phyloP scores from a whole-genome alignment of 441 rosid species.

The Geranium incanum region DNA sequence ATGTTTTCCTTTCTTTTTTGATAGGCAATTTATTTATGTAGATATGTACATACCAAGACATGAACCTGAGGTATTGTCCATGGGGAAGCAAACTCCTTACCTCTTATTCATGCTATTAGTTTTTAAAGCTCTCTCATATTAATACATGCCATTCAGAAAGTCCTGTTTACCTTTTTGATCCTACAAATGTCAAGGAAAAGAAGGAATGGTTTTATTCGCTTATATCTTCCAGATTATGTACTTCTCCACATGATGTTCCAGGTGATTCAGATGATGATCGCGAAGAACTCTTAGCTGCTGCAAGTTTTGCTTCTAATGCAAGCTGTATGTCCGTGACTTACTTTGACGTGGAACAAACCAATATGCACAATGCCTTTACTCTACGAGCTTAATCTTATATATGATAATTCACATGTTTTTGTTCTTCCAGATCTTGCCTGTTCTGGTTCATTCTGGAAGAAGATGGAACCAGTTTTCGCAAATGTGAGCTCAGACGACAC shows the following conservation, averaged over 20 bases:
- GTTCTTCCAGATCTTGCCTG: conserved; percentile 54
- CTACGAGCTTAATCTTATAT: neutral
- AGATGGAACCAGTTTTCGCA: conserved; percentile 65
- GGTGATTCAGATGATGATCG: conserved; percentile 87
- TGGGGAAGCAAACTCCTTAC: neutral
- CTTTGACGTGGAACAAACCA: neutral
- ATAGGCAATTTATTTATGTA: neutral
- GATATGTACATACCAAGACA: neutral
- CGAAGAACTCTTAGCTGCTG: conserved; percentile 78
- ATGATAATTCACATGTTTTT: conserved; percentile 20
- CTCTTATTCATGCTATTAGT: neutral
- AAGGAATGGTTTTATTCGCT: neutral
- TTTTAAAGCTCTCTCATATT: neutral
- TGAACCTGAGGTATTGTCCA: neutral
- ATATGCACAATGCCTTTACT: conserved; percentile 3
- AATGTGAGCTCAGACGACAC: conserved; percentile 53
- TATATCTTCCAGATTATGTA: neutral
- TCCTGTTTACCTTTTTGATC: neutral
- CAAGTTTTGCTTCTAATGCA: conserved; percentile 64
- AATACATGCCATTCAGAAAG: neutral
- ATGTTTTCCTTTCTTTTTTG: neutral
- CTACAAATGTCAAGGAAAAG: neutral
- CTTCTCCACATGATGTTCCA: conserved; percentile 30
- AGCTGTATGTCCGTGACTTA: conserved; percentile 41
- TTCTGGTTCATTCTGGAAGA: conserved; percentile 78